Percentiles rank a stretch among this genome's conserved stretches.
These are phyloP conservation scores for Arctium minus DNA, from an alignment of 129 eudicot genomes.

Conservation along the genomic window DNA sequence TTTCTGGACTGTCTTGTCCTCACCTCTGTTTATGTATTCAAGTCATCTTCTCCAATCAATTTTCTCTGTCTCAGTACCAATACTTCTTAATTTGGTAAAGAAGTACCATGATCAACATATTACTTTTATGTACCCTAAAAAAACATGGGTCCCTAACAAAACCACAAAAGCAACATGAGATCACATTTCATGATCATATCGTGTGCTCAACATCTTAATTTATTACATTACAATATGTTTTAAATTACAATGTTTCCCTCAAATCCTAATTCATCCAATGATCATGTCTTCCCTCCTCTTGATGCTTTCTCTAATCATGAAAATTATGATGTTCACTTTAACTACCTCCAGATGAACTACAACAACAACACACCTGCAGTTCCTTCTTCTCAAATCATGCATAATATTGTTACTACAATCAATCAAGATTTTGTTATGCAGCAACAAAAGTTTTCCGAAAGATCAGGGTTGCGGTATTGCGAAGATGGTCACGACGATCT, in stretches of 20 bases:
- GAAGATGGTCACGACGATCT: constrained; percentile 16
- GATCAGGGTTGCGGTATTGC: background rate
- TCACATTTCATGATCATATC: background rate
- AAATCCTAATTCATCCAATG: constrained; percentile 2
- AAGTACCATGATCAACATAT: background rate
- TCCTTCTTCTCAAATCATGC: background rate
- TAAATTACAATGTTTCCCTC: background rate
- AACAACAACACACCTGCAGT: background rate
- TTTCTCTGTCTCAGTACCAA: background rate
- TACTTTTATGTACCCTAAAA: background rate
- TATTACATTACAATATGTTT: background rate
- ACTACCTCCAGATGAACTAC: background rate
- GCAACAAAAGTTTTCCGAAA: background rate
- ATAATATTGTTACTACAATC: background rate
- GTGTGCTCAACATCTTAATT: background rate
- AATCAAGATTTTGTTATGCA: constrained; percentile 14
- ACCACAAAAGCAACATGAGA: background rate
- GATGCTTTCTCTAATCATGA: background rate
- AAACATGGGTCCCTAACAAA: background rate
- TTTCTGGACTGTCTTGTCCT: background rate
- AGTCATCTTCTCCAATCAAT: background rate
- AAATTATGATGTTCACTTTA: background rate
- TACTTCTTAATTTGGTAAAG: background rate
- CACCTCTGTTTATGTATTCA: background rate
- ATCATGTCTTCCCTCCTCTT: constrained; percentile 1